phyloP scores from a whole-genome alignment of 768 basidiomycete genomes.

The Podaxis mareebaensis region DNA sequence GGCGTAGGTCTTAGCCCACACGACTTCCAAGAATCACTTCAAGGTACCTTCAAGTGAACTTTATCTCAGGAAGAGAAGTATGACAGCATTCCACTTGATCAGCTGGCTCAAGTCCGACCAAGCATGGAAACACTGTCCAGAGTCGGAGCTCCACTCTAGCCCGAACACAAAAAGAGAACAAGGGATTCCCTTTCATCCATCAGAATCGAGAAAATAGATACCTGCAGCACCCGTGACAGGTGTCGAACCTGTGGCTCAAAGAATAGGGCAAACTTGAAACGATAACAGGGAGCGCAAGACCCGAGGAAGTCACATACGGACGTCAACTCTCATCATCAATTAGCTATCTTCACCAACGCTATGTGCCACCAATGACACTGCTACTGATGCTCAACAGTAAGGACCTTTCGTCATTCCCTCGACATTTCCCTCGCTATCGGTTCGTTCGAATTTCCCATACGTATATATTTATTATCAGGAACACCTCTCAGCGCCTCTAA shows the following conservation, averaged over 20 bases:
- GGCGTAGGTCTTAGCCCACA: background rate
- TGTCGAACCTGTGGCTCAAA: background rate
- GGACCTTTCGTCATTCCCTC: background rate
- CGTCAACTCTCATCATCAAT: conserved; percentile 7
- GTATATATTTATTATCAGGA: background rate
- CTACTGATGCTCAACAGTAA: background rate
- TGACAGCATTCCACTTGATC: conserved; percentile 5
- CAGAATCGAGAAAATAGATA: conserved; percentile 6
- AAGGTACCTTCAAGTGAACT: background rate
- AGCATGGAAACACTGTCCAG: background rate
- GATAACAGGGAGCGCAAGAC: background rate
- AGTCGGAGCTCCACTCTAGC: conserved; percentile 4
- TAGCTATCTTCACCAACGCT: no score
- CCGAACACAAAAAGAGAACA: conserved; percentile 16
- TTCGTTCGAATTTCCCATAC: conserved; percentile 2
- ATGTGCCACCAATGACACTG: background rate
- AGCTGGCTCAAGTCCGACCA: conserved; percentile 1
- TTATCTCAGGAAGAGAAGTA: conserved; percentile 1
- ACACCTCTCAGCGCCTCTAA: background rate
- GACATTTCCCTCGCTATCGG: background rate
- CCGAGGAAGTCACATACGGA: background rate
- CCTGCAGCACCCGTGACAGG: background rate
- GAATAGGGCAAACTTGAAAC: background rate
- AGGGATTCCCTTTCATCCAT: background rate
- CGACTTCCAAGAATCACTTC: background rate